Evolutionary conservation across 2,329 filamentous ascomycete species (phyloP).

Genomic region (Byssothecium circinans): DNA sequence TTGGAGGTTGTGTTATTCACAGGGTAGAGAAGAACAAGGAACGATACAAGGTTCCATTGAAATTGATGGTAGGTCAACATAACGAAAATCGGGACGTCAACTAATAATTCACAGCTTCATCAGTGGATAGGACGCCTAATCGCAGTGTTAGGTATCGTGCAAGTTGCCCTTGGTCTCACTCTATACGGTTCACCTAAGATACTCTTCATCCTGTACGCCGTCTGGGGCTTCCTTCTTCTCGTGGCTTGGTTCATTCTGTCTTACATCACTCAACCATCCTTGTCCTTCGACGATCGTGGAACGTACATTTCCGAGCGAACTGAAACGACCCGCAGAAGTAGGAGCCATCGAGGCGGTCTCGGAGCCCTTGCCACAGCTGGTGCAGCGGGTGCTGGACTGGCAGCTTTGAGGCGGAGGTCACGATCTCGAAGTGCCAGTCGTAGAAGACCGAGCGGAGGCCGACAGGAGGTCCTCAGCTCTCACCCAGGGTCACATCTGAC

Average conservation of each 20-base stretch:
- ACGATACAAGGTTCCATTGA: slow-evolving; percentile 58
- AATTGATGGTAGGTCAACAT: slow-evolving; percentile 54
- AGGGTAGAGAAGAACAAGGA: slow-evolving; percentile 56
- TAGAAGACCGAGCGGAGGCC: slow-evolving; percentile 25
- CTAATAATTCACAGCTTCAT: slow-evolving; percentile 67
- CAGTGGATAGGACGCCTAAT: slow-evolving; percentile 82
- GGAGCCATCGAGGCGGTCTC: slow-evolving; percentile 41
- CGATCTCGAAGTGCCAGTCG: slow-evolving; percentile 44
- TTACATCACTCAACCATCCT: slow-evolving; percentile 64
- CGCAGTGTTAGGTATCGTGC: slow-evolving; percentile 78
- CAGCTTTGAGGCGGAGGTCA: slow-evolving; percentile 51
- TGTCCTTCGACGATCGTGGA: slow-evolving; percentile 58
- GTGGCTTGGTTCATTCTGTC: slow-evolving; percentile 78
- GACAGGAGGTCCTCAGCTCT: slow-evolving; percentile 39
- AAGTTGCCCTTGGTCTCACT: slow-evolving; percentile 85
- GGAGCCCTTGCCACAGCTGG: slow-evolving; percentile 57
- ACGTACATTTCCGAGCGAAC: slow-evolving; percentile 61
- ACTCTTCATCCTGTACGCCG: slow-evolving; percentile 81
- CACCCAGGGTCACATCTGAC: slow-evolving; percentile 35
- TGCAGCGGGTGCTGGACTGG: slow-evolving; percentile 60
- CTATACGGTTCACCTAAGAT: slow-evolving; percentile 87
- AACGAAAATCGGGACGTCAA: not conserved
- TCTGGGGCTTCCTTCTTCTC: slow-evolving; percentile 75
- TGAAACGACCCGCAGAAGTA: slow-evolving; percentile 42
- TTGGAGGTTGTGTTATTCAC: slow-evolving; percentile 69